phyloP scores from a whole-genome alignment of 495 filamentous ascomycete genomes.

The Chaetomium tenue region DNA sequence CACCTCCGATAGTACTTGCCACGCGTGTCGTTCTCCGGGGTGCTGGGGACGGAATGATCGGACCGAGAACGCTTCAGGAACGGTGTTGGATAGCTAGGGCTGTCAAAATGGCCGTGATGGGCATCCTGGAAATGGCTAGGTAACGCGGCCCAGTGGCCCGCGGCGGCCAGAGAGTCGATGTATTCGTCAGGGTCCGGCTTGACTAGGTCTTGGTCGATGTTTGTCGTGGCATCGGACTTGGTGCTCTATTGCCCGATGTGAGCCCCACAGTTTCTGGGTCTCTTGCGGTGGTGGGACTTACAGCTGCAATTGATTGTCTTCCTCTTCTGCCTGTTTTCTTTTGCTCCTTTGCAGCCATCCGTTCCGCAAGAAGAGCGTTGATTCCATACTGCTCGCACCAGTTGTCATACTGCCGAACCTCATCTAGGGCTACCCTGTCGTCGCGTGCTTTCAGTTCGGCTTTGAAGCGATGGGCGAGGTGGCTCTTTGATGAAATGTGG shows the following conservation, averaged over 20 bases:
- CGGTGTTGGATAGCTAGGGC: constrained; percentile 25
- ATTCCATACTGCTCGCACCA: constrained; percentile 71
- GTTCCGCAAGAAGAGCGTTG: constrained; percentile 63
- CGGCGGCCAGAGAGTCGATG: constrained; percentile 1
- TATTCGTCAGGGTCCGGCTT: constrained; percentile 38
- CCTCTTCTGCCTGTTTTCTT: constrained; percentile 48
- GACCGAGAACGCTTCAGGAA: constrained; percentile 24
- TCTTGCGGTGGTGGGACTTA: constrained; percentile 6
- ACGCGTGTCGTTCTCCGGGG: constrained; percentile 22
- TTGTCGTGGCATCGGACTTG: constrained; percentile 5
- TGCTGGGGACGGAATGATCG: constrained; percentile 21
- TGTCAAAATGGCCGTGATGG: constrained; percentile 28
- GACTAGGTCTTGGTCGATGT: constrained; percentile 18
- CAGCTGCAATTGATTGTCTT: constrained; percentile 17
- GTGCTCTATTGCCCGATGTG: constrained; percentile 6
- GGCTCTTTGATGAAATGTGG: constrained; percentile 80
- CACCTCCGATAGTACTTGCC: constrained; percentile 26
- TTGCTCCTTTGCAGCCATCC: constrained; percentile 68
- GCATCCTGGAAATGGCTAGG: constrained; percentile 20
- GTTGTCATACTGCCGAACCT: constrained; percentile 59
- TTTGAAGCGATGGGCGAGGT: constrained; percentile 73
- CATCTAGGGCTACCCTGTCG: constrained; percentile 50
- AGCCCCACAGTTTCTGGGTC: background rate
- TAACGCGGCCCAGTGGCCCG: constrained; percentile 21
- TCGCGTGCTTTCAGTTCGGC: constrained; percentile 61